Evolutionary conservation across 495 filamentous ascomycete species (phyloP).

Genomic region (Annulohypoxylon nitens): DNA sequence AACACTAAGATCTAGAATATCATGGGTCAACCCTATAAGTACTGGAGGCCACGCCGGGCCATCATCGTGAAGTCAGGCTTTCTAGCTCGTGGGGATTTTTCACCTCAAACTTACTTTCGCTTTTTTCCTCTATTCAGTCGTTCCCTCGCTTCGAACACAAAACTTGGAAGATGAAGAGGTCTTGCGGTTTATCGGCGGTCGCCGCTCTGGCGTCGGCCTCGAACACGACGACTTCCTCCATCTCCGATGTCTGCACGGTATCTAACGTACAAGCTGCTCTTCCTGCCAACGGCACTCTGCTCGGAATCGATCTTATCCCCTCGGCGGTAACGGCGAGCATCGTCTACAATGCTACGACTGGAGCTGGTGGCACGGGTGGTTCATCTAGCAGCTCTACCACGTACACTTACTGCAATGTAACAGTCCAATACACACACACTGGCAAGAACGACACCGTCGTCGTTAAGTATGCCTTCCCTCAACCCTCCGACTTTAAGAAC

Average conservation of each 20-base stretch:
- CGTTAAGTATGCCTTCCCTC: conserved; percentile 45
- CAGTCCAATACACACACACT: conserved; percentile 54
- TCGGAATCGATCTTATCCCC: conserved; percentile 44
- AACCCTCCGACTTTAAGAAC: conserved; percentile 41
- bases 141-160: conserved; percentile 10
- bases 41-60: not conserved
- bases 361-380: conserved; percentile 6
- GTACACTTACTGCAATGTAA: conserved; percentile 56
- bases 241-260: conserved; percentile 44
- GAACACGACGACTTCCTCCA: conserved; percentile 16
- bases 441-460: conserved; percentile 47
- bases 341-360: conserved; percentile 40
- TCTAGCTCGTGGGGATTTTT: conserved; percentile 2
- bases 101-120: conserved; percentile 1
- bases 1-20: not conserved
- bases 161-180: conserved; percentile 18
- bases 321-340: conserved; percentile 40
- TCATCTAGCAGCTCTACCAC: conserved; percentile 17
- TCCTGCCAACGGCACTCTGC: conserved; percentile 40
- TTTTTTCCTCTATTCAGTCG: conserved; percentile 2
- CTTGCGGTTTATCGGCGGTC: not conserved
- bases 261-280: conserved; percentile 44
- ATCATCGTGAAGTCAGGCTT: not conserved
- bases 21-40: not conserved
- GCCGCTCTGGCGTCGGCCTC: conserved; percentile 20